Evolutionary conservation across 129 eudicot species (phyloP).

Genomic region (Lonicera japonica): DNA sequence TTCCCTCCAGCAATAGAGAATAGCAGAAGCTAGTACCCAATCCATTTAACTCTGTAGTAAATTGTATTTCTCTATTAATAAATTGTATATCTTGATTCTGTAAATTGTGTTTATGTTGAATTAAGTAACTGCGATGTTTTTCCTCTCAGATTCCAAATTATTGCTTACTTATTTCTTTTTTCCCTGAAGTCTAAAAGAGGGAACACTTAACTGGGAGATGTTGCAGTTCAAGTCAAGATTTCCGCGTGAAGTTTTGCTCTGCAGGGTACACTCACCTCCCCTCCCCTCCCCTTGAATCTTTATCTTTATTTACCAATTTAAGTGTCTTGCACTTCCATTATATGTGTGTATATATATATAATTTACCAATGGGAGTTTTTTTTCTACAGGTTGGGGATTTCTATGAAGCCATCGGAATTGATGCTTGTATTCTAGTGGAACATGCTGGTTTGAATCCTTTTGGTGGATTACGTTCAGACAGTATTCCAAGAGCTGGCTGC

Average conservation of each 20-base stretch:
- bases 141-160: neutral
- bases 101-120: neutral
- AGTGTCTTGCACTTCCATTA: conserved; percentile 4
- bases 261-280: conserved; percentile 54
- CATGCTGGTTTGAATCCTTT: conserved; percentile 96
- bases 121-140: neutral
- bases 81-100: neutral
- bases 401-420: conserved; percentile 92
- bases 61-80: neutral
- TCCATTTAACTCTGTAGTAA: neutral
- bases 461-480: conserved; percentile 86
- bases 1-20: neutral
- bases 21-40: too few relatives aligned
- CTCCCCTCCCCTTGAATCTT: neutral
- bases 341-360: neutral
- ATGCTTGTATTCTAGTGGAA: conserved; percentile 96
- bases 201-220: conserved; percentile 82
- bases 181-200: conserved; percentile 71
- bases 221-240: conserved; percentile 84
- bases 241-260: conserved; percentile 96
- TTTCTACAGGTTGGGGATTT: conserved; percentile 82
- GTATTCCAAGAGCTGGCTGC: conserved; percentile 94
- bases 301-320: neutral
- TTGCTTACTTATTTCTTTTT: neutral
- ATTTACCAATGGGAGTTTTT: neutral